Evolutionary conservation across 2,329 filamentous ascomycete species (phyloP), one percentile per base, ranked within the genome.

Genomic region (Penicillium sp.): DNA sequence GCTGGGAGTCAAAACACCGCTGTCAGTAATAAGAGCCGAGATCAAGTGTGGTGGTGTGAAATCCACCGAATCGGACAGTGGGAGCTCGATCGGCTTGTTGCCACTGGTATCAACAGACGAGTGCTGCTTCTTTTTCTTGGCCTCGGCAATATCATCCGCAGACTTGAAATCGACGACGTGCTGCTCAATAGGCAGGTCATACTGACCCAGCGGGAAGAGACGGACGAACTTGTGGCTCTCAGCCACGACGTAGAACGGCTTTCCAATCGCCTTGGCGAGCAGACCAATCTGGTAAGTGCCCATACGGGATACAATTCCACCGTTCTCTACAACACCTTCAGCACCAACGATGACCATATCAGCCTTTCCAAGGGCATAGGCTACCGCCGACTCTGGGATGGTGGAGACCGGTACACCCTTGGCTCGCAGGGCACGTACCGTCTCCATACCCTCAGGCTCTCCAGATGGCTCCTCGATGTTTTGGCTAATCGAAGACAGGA

Each of bases 161-260:
- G 86, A 87, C 69, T 83, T 84, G 75, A 95, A 96, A 53, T 91
- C 87, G 62, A 95, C 83, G 15, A 96, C 85, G 37, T 87, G 85
- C 78, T 97, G 92, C 73, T 90, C 86, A 67, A 96, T 88, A 0
- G 91, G 91, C 61, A 96, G 81, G 73, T 95, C 91, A 62, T 89
- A 87, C 78, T 97, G 92, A 65, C 89, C 88, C 24, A 95, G 81
- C 1, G 94, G 92, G 71, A 93, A 95, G 59, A 95, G 85, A 71
- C 93, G 86, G 50, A 96, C 92, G 74, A 99, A 97, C 80, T 99
- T 99, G 83, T 99, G 95, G 71, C 91, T 96, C 81, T 99, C 95
- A 1, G 91, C 91, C 5, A 95, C 93, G 19, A 97, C 93, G 73
- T 96, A 97, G 70, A 98, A 92, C 0, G 91, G 91, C 65, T 91